Evolutionary conservation across 208 protist genomes (phyloP), one percentile per base, ranked within the genome.

Genomic region (Jaenimonas drosophilae): DNA sequence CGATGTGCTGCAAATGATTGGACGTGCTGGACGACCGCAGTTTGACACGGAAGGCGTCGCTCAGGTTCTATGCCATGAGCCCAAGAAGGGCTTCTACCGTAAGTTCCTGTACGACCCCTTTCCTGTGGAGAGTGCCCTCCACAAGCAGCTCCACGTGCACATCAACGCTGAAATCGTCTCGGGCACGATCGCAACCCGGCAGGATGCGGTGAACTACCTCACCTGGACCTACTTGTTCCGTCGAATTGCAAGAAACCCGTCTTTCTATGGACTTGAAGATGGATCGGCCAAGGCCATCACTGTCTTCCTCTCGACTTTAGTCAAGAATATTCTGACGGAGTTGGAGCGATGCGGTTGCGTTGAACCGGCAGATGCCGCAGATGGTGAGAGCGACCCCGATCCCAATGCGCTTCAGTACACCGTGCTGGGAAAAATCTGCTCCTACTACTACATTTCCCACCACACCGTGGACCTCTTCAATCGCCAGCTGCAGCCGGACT

Each of bases 1-100:
- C 6, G 98, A 99, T 59, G 91, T 99, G 39, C 88, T 99, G 24
- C 98, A 99, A 80, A 99, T 99, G 97, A 98, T 99, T 73, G 98
- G 98, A 27, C 92, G 97, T 34, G 98, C 98, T 0, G 97, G 98
- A 20, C 74, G 97, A 25, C 98, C 98, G 14, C 95, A 97, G 70
- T 98, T 89, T 54, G 97, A 99, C 68, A 95, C 78, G 6, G 75
- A 91, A 39, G 96, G 94, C 20, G 90, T 95, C 21, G 96, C 94
- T 1, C 90, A 98, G 50, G 96, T 99, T 28, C 74, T 99, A 42
- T 95, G 95, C 49, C 87, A 99, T 52, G 96, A 98, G 59, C 76
- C 91, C 11, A 98, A 99, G 63, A 99, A 99, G 74, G 81, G 96
- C 36, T 99, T 99, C 55, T 99, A 99, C 75, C 96, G 98, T 45